Base-by-base conservation (phyloP, 352 stramenopile genomes). In the Blastocystis sp. region DNA sequence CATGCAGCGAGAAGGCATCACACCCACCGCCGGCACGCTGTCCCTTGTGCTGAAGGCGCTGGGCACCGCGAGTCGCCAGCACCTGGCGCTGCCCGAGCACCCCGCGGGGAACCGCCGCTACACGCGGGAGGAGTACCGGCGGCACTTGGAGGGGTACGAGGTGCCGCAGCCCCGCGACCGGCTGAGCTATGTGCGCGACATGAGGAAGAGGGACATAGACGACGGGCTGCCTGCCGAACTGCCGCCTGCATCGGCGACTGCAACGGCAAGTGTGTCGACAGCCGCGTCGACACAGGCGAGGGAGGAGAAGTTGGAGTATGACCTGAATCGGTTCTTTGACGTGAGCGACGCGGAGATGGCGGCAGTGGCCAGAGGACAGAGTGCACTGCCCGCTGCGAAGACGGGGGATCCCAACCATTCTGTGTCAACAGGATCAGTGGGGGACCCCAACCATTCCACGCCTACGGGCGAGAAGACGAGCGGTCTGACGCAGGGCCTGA, bases 31-130 rank as follows among this genome's bases (percentile, higher is more conserved):
- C 21, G 19, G 43, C n/a, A 88, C 78, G 38, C 28, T 65, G 14
- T 67, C 78, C 3, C 41, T 78, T 1, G 14, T 88, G 5, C 66
- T 88, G 28, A 48, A 38, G 10, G 43, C 61, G 14, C 41, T 88
- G 23, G 62, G 40, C 2, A 43, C 23, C 2, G 62, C 78, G 1
- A 28, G 34, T 53, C 28, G 34, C 14, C 40, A 61, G 4, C 43
- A 45, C 34, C 14, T 88, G 38, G 38, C 60, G 11, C 38, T 65
- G 2, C 78, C 78, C 10, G 78, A 88, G 23, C 78, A 88, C 43
- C 78, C 78, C 41, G 78, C 66, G 41, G 78, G 78, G 10, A 76
- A 88, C 43, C 78, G 78, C 10, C 40, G 78, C 62, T 88, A 76
- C 60, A 88, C 78, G 17, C 78, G 64, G 2, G 64, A 88, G 28